Evolutionary conservation across 495 filamentous ascomycete genomes (phyloP).

Genomic region (Penicillium parvum): DNA sequence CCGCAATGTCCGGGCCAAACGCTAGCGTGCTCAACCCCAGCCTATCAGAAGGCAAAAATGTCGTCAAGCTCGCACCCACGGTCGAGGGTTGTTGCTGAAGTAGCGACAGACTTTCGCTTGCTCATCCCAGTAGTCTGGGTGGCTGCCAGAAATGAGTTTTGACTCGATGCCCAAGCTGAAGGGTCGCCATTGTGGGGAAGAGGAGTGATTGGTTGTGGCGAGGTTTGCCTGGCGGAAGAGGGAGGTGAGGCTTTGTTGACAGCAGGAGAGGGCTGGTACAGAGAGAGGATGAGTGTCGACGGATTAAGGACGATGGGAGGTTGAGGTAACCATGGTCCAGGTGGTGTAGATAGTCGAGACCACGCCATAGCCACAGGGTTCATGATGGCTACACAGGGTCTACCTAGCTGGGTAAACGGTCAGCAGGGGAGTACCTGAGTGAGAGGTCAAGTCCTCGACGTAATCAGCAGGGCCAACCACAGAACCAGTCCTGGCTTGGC

Average conservation of each 20-base stretch:
- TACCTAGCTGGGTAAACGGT: not conserved
- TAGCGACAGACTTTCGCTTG: conserved; percentile 3
- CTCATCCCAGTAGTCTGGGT: conserved; percentile 5
- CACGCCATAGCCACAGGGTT: too few species aligned
- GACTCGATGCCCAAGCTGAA: not conserved
- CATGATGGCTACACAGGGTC: not conserved
- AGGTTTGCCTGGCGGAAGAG: too few species aligned
- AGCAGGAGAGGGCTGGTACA: too few species aligned
- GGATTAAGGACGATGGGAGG: not conserved
- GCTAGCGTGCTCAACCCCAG: conserved; percentile 5
- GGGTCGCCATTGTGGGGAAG: not conserved
- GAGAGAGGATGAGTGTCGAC: not conserved
- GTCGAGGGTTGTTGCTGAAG: not conserved
- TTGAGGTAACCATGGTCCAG: not conserved
- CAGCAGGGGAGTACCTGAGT: not conserved
- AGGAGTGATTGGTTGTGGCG: not conserved
- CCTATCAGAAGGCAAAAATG: conserved; percentile 10
- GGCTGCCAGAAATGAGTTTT: conserved; percentile 11
- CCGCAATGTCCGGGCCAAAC: conserved; percentile 9
- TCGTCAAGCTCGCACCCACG: not conserved
- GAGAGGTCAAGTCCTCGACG: conserved; percentile 2
- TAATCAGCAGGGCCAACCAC: not conserved
- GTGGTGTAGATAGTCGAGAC: too few species aligned
- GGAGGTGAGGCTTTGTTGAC: too few species aligned
- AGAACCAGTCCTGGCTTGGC: too few species aligned